These are phyloP conservation scores for Cladosporium sp. DNA, from an alignment of 2,329 filamentous ascomycete genomes.

Conservation along the genomic window DNA sequence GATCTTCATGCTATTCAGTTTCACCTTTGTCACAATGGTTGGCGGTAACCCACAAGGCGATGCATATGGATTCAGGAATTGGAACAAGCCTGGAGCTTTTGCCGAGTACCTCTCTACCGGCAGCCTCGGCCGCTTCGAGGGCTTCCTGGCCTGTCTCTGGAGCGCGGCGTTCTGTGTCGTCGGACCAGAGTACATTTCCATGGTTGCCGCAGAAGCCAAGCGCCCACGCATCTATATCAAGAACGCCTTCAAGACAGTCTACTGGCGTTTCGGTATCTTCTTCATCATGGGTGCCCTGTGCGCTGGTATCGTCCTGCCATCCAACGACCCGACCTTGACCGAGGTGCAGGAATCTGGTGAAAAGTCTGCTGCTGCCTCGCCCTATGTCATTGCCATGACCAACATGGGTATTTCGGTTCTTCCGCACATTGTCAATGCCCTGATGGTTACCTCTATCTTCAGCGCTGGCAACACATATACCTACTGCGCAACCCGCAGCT, in stretches of 20 bases:
- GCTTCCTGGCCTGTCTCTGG: constrained; percentile 33
- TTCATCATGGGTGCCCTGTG: constrained; percentile 44
- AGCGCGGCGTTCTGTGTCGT: constrained; percentile 30
- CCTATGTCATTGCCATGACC: constrained; percentile 34
- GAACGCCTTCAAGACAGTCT: constrained; percentile 46
- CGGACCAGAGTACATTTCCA: constrained; percentile 46
- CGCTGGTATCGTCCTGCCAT: constrained; percentile 39
- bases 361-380: constrained; percentile 32
- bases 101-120: constrained; percentile 27
- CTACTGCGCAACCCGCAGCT: constrained; percentile 50
- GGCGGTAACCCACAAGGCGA: constrained; percentile 34
- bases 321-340: constrained; percentile 26
- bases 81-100: constrained; percentile 35
- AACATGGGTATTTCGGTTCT: constrained; percentile 42
- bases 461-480: constrained; percentile 55
- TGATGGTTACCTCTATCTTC: constrained; percentile 51
- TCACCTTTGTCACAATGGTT: constrained; percentile 34
- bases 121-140: constrained; percentile 30
- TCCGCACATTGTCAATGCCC: constrained; percentile 37
- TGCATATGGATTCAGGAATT: constrained; percentile 42
- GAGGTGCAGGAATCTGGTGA: constrained; percentile 22
- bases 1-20: constrained; percentile 43
- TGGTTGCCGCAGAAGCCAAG: constrained; percentile 46
- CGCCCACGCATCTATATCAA: constrained; percentile 44
- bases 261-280: constrained; percentile 44